Evolutionary conservation across 495 filamentous ascomycete genomes (phyloP).

Genomic region (Aspergillus campestris): DNA sequence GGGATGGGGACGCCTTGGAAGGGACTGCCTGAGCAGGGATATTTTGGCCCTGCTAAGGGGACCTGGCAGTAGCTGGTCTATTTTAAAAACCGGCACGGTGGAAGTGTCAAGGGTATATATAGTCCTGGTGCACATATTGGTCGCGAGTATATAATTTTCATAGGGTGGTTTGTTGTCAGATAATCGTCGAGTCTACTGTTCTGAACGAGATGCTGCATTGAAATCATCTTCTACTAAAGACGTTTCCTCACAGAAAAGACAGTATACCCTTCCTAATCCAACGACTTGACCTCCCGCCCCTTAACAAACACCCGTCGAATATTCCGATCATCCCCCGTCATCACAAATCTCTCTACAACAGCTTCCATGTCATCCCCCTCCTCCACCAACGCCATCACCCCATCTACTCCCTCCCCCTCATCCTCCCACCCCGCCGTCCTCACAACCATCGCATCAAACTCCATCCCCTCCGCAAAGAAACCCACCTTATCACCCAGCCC

Average conservation of each 20-base stretch:
- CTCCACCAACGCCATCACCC: constrained; percentile 45
- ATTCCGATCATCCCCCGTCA: constrained; percentile 59
- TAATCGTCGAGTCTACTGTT: too few species aligned
- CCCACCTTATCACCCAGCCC: constrained; percentile 48
- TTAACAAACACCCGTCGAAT: constrained; percentile 48
- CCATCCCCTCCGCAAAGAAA: constrained; percentile 50
- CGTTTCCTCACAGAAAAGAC: too few species aligned
- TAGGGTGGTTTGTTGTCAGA: too few species aligned
- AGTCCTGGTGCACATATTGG: too few species aligned
- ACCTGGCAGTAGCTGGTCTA: constrained; percentile 24
- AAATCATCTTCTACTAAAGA: too few species aligned
- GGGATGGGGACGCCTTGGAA: constrained; percentile 35
- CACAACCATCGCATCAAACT: constrained; percentile 57
- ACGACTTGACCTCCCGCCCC: constrained; percentile 39
- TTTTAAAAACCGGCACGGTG: not conserved
- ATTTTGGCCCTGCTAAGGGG: constrained; percentile 53
- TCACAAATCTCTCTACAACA: constrained; percentile 57
- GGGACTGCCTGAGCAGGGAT: constrained; percentile 33
- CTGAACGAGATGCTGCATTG: too few species aligned
- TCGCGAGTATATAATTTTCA: too few species aligned
- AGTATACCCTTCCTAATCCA: too few species aligned
- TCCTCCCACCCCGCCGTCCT: constrained; percentile 15
- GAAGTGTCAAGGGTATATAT: too few species aligned
- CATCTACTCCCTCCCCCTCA: constrained; percentile 15
- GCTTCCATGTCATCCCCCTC: constrained; percentile 37